A percentile compares a stretch with the other conserved stretches of the same genome.
Conservation (phyloP, 2,329 filamentous ascomycete species). For the Fusarium annulatum region DNA sequence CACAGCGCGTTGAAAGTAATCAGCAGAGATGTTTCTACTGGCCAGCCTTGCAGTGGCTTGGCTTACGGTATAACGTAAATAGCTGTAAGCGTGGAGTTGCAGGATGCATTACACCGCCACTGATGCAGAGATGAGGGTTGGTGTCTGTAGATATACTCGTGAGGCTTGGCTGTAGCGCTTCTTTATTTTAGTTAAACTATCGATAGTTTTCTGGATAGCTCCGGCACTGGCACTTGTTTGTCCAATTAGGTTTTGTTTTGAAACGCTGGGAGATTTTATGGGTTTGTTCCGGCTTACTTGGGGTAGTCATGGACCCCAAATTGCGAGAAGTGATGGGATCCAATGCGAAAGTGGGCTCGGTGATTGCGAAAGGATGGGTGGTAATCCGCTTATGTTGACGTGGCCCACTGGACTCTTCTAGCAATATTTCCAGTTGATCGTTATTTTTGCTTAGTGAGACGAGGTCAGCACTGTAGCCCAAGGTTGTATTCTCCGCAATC, state of each 20-base stretch:
- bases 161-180: not conserved
- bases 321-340: not conserved
- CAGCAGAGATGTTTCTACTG: not conserved
- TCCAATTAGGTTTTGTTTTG: not conserved
- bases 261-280: not conserved
- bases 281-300: not conserved
- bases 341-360: not conserved
- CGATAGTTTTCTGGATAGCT: not conserved
- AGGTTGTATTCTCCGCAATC: not conserved
- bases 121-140: not conserved
- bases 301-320: not conserved
- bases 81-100: not conserved
- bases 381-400: conserved; percentile 13
- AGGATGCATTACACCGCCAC: conserved; percentile 13
- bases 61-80: conserved; percentile 8
- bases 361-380: not conserved
- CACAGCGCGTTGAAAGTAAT: not conserved
- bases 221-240: not conserved
- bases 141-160: not conserved
- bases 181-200: conserved; percentile 10
- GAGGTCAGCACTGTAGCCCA: not conserved
- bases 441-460: conserved; percentile 19
- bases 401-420: not conserved
- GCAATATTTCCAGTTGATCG: not conserved
- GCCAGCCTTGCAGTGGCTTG: not conserved